phyloP scores from a whole-genome alignment of 305 asterid species.

The Fraxinus paxiana region DNA sequence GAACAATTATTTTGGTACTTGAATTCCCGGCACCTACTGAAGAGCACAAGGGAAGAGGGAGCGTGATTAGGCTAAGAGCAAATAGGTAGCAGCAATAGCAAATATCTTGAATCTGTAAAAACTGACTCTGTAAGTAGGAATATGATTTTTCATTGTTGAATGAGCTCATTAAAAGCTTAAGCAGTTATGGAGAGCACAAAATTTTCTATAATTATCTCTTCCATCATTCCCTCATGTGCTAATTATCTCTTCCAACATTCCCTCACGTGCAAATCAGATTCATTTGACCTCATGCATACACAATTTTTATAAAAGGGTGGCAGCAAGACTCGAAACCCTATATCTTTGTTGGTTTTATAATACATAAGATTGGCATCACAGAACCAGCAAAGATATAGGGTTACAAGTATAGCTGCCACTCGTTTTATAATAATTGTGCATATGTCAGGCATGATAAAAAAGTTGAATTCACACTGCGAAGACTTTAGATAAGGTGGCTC shows the following conservation, averaged over 20 bases:
- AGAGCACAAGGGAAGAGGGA: background rate
- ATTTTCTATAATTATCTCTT: background rate
- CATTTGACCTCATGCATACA: background rate
- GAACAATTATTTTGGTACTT: constrained; percentile 23
- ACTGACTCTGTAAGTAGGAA: background rate
- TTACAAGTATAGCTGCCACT: background rate
- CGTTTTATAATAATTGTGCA: background rate
- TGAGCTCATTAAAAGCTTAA: background rate
- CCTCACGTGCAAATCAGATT: background rate
- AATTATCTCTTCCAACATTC: background rate
- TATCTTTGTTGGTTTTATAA: background rate
- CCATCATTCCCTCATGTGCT: background rate
- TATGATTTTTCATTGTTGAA: background rate
- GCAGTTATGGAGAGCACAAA: background rate
- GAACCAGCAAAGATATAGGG: background rate
- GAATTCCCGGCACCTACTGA: constrained; percentile 44
- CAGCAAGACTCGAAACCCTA: background rate
- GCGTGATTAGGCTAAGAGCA: background rate
- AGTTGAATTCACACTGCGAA: background rate
- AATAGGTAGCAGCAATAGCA: background rate
- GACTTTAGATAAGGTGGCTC: background rate
- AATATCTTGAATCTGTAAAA: background rate
- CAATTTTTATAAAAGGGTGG: background rate
- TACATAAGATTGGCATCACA: background rate
- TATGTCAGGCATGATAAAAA: background rate